These are phyloP conservation scores for Colletotrichum sublineola DNA, from an alignment of 2,329 filamentous ascomycete genomes.

Conservation along the genomic window DNA sequence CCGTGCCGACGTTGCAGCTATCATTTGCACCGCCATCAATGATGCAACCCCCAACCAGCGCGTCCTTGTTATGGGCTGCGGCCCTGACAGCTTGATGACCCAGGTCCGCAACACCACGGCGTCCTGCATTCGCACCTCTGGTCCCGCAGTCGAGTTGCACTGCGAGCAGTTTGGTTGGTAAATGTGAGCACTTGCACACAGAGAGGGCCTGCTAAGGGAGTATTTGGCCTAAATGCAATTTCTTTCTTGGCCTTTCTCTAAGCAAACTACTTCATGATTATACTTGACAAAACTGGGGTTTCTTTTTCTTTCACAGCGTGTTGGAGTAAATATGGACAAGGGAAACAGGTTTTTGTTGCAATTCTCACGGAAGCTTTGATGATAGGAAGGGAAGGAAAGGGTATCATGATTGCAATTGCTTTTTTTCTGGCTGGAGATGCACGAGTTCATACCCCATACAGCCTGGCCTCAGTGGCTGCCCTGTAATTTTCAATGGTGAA, in stretches of 20 bases:
- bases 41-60: constrained; percentile 49
- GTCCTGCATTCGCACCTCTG: constrained; percentile 54
- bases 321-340: constrained; percentile 35
- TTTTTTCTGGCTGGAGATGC: not conserved
- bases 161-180: constrained; percentile 63
- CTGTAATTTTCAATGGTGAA: constrained; percentile 20
- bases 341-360: not conserved
- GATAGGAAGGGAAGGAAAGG: not conserved
- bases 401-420: not conserved
- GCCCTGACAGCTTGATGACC: constrained; percentile 58
- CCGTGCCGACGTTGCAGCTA: constrained; percentile 53
- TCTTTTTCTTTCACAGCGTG: not conserved
- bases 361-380: constrained; percentile 11
- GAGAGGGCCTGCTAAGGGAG: not conserved
- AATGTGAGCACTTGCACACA: not conserved
- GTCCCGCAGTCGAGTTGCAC: constrained; percentile 62
- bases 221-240: not conserved
- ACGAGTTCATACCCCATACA: constrained; percentile 33
- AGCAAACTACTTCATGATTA: constrained; percentile 15
- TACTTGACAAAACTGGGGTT: constrained; percentile 9
- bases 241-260: not conserved
- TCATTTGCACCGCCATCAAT: constrained; percentile 52
- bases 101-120: constrained; percentile 58
- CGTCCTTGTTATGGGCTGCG: constrained; percentile 61
- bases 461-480: constrained; percentile 19